Conservation (phyloP, 345 rosid genomes). For the Odontarrhena argentea region DNA sequence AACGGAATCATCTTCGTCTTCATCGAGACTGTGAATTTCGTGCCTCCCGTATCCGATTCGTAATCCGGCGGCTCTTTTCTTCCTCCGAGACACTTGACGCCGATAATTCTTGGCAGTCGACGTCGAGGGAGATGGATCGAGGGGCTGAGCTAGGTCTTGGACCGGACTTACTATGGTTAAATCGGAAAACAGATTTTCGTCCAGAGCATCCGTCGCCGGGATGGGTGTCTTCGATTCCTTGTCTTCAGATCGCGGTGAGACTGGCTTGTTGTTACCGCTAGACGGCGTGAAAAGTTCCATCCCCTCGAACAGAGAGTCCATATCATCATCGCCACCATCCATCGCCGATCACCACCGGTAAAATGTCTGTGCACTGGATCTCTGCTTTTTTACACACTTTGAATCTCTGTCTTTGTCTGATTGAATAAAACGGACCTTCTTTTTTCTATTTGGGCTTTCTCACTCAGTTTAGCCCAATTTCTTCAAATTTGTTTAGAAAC, state of each 20-base stretch:
- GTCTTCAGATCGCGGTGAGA: slow-evolving; percentile 25
- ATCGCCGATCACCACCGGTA: slow-evolving; percentile 24
- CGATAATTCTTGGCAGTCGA: slow-evolving; percentile 26
- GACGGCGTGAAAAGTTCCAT: slow-evolving; percentile 75
- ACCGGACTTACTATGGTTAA: slow-evolving; percentile 57
- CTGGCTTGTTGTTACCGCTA: slow-evolving; percentile 11
- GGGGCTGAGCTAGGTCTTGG: slow-evolving; percentile 23
- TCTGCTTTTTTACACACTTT: too few species aligned
- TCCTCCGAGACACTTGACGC: slow-evolving; percentile 71
- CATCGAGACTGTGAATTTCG: slow-evolving; percentile 30
- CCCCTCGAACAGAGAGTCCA: slow-evolving; percentile 89
- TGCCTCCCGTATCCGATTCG: slow-evolving; percentile 77
- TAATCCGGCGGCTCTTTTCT: slow-evolving; percentile 67
- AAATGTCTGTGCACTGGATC: too few species aligned
- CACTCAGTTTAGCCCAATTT: too few species aligned
- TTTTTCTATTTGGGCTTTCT: too few species aligned
- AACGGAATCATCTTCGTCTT: slow-evolving; percentile 42
- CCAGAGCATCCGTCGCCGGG: slow-evolving; percentile 50
- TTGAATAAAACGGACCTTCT: too few species aligned
- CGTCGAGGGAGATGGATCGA: slow-evolving; percentile 26
- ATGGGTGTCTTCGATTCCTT: slow-evolving; percentile 11
- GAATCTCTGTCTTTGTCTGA: too few species aligned
- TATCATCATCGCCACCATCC: slow-evolving; percentile 48
- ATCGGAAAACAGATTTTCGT: slow-evolving; percentile 83
- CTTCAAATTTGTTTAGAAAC: too few species aligned